A percentile compares a stretch with the other conserved stretches of the same genome.
Conservation (phyloP, 2,329 filamentous ascomycete genomes). For the Alternaria arbusti region DNA sequence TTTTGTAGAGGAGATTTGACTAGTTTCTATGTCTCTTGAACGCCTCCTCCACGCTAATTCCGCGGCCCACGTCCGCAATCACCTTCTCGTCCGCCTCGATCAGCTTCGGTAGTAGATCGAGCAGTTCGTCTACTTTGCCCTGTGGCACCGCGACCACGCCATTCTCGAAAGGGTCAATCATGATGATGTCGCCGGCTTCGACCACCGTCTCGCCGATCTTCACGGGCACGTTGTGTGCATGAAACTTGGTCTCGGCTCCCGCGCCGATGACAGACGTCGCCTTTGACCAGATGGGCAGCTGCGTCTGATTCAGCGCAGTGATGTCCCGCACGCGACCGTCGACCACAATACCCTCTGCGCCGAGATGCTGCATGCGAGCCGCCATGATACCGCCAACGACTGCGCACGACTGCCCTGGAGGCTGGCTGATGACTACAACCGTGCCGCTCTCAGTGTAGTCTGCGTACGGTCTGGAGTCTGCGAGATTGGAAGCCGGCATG, state of each 20-base stretch:
- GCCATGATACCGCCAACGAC: constrained; percentile 81
- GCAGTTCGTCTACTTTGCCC: constrained; percentile 64
- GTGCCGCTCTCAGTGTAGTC: constrained; percentile 67
- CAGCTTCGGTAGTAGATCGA: constrained; percentile 61
- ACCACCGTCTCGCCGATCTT: constrained; percentile 48
- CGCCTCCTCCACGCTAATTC: constrained; percentile 68
- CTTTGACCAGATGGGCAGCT: constrained; percentile 65
- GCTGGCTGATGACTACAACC: constrained; percentile 71
- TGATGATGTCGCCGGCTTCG: constrained; percentile 66
- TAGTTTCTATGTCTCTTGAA: constrained; percentile 62
- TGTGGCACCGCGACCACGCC: constrained; percentile 72
- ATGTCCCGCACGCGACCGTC: constrained; percentile 73
- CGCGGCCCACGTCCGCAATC: constrained; percentile 65
- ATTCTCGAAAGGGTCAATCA: constrained; percentile 70
- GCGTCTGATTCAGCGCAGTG: constrained; percentile 62
- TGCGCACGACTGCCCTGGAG: constrained; percentile 69
- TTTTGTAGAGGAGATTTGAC: background rate
- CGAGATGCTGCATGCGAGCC: constrained; percentile 68
- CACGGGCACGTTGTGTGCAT: constrained; percentile 56
- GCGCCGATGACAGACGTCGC: constrained; percentile 65
- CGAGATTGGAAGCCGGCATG: constrained; percentile 34
- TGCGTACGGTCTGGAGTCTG: constrained; percentile 66
- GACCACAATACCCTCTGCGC: constrained; percentile 68
- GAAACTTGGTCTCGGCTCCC: constrained; percentile 63
- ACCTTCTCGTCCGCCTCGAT: constrained; percentile 53